Percentiles rank a stretch among this genome's conserved stretches.
phyloP scores from a whole-genome alignment of 768 basidiomycete species.

The Trametes cinnabarina region DNA sequence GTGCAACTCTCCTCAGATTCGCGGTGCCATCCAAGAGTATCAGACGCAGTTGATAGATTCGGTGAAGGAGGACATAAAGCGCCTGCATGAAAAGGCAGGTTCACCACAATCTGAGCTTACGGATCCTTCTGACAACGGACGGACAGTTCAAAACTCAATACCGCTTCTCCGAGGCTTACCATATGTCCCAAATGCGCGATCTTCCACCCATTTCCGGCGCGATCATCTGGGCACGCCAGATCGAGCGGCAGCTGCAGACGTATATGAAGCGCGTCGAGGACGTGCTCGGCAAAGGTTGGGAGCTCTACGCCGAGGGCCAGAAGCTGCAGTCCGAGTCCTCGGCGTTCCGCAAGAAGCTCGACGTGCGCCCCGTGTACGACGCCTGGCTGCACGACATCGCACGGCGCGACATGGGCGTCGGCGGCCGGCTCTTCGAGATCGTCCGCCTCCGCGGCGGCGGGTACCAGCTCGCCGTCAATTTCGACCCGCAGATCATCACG shows the following conservation, averaged over 20 bases:
- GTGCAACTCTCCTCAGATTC: conserved; percentile 54
- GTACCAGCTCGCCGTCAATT: conserved; percentile 91
- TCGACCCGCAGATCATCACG: conserved; percentile 97
- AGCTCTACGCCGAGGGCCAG: conserved; percentile 98
- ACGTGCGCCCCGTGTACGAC: conserved; percentile 90
- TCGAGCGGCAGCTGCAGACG: conserved; percentile 89
- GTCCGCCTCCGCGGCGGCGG: conserved; percentile 68
- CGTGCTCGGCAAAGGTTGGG: conserved; percentile 97
- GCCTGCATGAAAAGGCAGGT: conserved; percentile 83
- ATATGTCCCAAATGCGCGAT: conserved; percentile 99
- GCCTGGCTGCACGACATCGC: conserved; percentile 97
- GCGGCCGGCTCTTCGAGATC: conserved; percentile 91
- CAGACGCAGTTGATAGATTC: conserved; percentile 98
- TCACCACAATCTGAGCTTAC: background rate
- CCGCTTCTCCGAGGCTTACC: conserved; percentile 91
- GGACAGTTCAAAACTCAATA: conserved; percentile 91
- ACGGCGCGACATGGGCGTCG: conserved; percentile 86
- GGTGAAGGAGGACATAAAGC: conserved; percentile 97
- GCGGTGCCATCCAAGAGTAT: conserved; percentile 98
- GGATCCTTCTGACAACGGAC: background rate
- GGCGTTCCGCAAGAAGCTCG: conserved; percentile 94
- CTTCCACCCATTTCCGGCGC: conserved; percentile 97
- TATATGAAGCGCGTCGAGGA: conserved; percentile 99
- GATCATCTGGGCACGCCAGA: conserved; percentile 99
- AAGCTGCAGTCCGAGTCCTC: conserved; percentile 89